Evolutionary conservation across 768 basidiomycete genomes (phyloP).

Genomic region (Lyophyllum atratum): DNA sequence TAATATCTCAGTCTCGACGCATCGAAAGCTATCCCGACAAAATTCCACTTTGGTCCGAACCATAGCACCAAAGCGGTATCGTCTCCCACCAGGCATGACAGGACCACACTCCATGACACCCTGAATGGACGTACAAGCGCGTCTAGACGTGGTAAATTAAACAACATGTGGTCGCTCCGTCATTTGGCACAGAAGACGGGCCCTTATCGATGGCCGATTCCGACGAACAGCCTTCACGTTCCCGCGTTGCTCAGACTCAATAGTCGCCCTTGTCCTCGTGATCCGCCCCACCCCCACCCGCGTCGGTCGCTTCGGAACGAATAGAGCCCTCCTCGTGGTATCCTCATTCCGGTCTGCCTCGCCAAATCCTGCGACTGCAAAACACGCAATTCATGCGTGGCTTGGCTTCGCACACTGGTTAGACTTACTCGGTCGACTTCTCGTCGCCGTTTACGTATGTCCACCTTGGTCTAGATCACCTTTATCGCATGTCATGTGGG

Average conservation of each 20-base stretch:
- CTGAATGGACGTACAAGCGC: neutral
- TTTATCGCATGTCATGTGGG: too few species aligned
- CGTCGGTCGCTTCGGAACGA: neutral
- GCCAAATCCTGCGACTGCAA: neutral
- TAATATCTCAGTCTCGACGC: too few species aligned
- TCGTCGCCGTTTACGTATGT: too few species aligned
- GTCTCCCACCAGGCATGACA: neutral
- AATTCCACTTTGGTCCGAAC: neutral
- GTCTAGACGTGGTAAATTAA: neutral
- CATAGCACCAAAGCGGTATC: neutral
- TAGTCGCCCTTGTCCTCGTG: neutral
- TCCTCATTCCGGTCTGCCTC: neutral
- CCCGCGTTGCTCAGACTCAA: neutral
- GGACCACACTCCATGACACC: neutral
- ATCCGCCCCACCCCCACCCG: neutral
- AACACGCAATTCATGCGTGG: neutral
- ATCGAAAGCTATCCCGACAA: neutral
- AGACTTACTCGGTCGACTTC: neutral
- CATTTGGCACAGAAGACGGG: neutral
- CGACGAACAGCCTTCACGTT: neutral
- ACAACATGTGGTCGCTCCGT: neutral
- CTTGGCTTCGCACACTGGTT: neutral
- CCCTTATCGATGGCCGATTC: neutral
- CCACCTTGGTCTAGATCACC: too few species aligned
- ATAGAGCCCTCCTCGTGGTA: neutral